Conservation (phyloP, 352 stramenopile genomes). For the Bremia lactucae region DNA sequence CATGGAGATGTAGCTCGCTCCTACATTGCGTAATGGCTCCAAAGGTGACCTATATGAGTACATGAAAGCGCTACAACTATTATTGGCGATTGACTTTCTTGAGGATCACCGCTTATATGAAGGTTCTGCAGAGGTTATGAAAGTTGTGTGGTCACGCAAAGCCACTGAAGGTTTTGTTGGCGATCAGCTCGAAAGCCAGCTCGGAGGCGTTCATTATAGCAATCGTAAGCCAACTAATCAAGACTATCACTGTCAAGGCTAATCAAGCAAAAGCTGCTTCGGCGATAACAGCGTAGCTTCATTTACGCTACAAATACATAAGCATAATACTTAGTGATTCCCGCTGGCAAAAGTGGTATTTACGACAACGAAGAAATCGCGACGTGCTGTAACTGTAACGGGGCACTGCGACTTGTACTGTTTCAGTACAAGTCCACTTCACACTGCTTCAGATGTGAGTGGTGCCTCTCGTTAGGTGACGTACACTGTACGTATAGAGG, state of each 20-base stretch:
- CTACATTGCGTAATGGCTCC: slow-evolving; percentile 45
- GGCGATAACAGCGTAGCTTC: no score
- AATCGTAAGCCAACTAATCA: slow-evolving; percentile 56
- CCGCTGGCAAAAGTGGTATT: no score
- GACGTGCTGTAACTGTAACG: no score
- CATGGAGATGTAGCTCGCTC: slow-evolving; percentile 71
- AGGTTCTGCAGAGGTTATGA: slow-evolving; percentile 58
- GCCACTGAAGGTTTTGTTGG: slow-evolving; percentile 43
- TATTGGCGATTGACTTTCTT: slow-evolving; percentile 59
- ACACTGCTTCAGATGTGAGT: no score
- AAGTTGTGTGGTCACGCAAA: slow-evolving; percentile 61
- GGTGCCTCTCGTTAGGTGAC: no score
- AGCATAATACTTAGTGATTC: no score
- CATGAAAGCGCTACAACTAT: slow-evolving; percentile 43
- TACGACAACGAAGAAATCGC: no score
- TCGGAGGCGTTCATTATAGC: slow-evolving; percentile 49
- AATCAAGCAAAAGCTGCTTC: slow-evolving; percentile 45
- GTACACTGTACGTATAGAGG: no score
- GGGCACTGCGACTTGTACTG: no score
- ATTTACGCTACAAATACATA: no score
- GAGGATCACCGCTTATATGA: slow-evolving; percentile 63
- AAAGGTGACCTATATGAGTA: slow-evolving; percentile 73
- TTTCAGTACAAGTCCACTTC: no score
- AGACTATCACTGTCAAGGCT: slow-evolving; percentile 41
- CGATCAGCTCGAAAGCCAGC: slow-evolving; percentile 40